phyloP scores from a whole-genome alignment of 306 rosid species.

The Senna siamea region DNA sequence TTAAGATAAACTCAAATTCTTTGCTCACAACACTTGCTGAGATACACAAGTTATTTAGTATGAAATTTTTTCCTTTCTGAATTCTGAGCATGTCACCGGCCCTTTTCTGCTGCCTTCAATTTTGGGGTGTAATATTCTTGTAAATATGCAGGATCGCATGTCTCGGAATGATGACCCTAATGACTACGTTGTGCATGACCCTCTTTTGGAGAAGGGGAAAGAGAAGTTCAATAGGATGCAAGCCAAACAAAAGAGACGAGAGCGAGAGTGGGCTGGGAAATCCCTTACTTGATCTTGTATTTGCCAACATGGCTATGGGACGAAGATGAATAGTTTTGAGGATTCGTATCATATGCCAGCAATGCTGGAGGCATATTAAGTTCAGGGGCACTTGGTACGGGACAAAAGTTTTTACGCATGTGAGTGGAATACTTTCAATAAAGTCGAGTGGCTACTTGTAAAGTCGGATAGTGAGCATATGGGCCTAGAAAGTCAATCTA shows the following conservation, averaged over 20 bases:
- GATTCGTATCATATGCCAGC: conserved; percentile 1
- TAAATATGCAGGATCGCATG: conserved; percentile 75
- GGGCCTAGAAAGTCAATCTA: not conserved
- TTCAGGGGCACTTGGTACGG: not conserved
- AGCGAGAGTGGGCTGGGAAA: conserved; percentile 62
- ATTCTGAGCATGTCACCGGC: not conserved
- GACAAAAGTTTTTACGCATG: conserved; percentile 19
- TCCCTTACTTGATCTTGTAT: conserved; percentile 51
- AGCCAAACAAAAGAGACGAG: conserved; percentile 77
- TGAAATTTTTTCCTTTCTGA: not conserved
- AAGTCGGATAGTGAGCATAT: conserved; percentile 15
- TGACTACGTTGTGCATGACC: conserved; percentile 89
- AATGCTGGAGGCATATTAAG: not conserved
- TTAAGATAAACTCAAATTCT: not conserved
- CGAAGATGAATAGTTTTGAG: conserved; percentile 22
- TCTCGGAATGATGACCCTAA: conserved; percentile 79
- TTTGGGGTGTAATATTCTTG: not conserved
- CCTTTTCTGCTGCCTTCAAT: conserved; percentile 7
- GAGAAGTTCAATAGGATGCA: conserved; percentile 90
- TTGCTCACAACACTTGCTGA: not conserved
- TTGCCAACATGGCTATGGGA: conserved; percentile 27
- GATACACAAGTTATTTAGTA: conserved; percentile 12
- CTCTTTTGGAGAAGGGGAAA: conserved; percentile 94
- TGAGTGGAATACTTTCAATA: not conserved
- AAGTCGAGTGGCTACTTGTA: conserved; percentile 10